These are phyloP conservation scores for Pythium diclinum DNA, from an alignment of 352 stramenopile species.

Conservation along the genomic window DNA sequence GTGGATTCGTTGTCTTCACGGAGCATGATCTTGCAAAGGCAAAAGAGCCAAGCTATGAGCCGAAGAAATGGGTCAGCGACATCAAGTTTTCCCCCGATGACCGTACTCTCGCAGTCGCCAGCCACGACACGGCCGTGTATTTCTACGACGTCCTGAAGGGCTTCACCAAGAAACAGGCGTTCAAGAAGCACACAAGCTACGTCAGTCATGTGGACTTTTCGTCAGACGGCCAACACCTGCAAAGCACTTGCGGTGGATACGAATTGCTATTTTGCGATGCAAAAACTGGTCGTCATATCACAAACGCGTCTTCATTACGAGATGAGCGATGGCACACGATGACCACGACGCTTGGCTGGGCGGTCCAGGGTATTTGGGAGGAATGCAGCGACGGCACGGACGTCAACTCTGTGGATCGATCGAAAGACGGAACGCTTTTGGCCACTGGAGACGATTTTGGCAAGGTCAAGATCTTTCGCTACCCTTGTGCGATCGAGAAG, in stretches of 20 bases:
- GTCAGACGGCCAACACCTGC: conserved; percentile 53
- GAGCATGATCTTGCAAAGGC: conserved; percentile 40
- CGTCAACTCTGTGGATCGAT: conserved; percentile 72
- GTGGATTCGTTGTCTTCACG: conserved; percentile 65
- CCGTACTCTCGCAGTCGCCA: conserved; percentile 56
- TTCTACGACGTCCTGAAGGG: conserved; percentile 74
- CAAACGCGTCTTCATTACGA: conserved; percentile 69
- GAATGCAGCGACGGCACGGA: conserved; percentile 72
- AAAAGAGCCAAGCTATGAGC: conserved; percentile 50
- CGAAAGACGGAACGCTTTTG: conserved; percentile 58
- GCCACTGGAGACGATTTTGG: conserved; percentile 81
- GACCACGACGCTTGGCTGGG: conserved; percentile 86
- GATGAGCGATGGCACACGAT: conserved; percentile 91
- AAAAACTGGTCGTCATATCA: conserved; percentile 58
- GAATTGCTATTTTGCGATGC: conserved; percentile 91
- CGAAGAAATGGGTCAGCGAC: conserved; percentile 69
- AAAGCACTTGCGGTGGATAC: conserved; percentile 79
- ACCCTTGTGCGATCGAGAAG: conserved; percentile 66
- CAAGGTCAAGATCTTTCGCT: conserved; percentile 88
- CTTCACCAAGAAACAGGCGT: conserved; percentile 57
- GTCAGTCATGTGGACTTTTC: conserved; percentile 81
- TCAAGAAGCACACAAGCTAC: conserved; percentile 80
- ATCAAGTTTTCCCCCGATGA: conserved; percentile 72
- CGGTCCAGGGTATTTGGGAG: conserved; percentile 90
- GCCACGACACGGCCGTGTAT: conserved; percentile 74